Percentiles rank a stretch among this genome's conserved stretches.
These are phyloP conservation scores for Rhodotorula sp. DNA, from an alignment of 1,284 basidiomycete species.

Conservation along the genomic window DNA sequence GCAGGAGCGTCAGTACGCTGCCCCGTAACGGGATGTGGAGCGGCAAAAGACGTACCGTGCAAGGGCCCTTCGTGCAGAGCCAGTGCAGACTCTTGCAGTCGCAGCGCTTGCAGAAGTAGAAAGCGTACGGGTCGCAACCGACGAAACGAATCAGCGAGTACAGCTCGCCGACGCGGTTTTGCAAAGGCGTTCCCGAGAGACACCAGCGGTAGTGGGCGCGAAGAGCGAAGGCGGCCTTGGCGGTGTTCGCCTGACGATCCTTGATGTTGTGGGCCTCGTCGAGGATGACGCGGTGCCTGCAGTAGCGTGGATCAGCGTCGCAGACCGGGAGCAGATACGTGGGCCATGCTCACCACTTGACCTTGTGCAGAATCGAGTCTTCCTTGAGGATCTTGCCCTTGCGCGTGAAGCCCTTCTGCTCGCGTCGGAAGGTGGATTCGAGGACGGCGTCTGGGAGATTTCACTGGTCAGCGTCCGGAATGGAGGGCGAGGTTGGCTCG, in stretches of 20 bases:
- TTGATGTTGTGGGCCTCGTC: slow-evolving; percentile 97
- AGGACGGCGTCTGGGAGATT: slow-evolving; percentile 63
- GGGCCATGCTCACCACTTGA: slow-evolving; percentile 65
- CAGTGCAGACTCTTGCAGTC: slow-evolving; percentile 87
- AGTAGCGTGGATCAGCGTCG: slow-evolving; percentile 58
- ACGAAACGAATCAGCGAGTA: slow-evolving; percentile 93
- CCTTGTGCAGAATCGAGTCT: slow-evolving; percentile 76
- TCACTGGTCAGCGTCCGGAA: slow-evolving; percentile 40
- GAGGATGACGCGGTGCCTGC: slow-evolving; percentile 68
- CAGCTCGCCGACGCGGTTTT: slow-evolving; percentile 95
- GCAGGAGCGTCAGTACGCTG: not conserved
- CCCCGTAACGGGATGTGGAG: not conserved
- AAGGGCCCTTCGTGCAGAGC: slow-evolving; percentile 77
- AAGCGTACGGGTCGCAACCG: slow-evolving; percentile 60
- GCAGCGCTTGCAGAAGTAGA: slow-evolving; percentile 82
- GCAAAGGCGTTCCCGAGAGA: slow-evolving; percentile 63
- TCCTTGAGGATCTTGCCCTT: slow-evolving; percentile 85
- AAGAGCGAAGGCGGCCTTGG: slow-evolving; percentile 91
- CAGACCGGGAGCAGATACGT: slow-evolving; percentile 54
- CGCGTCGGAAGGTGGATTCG: slow-evolving; percentile 90
- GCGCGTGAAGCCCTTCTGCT: slow-evolving; percentile 86
- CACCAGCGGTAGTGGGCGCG: slow-evolving; percentile 86
- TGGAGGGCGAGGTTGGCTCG: not conserved
- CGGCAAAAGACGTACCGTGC: slow-evolving; percentile 67
- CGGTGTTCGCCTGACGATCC: slow-evolving; percentile 90